These are phyloP conservation scores for Debaryomyces singareniensis DNA, from an alignment of 1,139 yeast genomes.

Conservation along the genomic window DNA sequence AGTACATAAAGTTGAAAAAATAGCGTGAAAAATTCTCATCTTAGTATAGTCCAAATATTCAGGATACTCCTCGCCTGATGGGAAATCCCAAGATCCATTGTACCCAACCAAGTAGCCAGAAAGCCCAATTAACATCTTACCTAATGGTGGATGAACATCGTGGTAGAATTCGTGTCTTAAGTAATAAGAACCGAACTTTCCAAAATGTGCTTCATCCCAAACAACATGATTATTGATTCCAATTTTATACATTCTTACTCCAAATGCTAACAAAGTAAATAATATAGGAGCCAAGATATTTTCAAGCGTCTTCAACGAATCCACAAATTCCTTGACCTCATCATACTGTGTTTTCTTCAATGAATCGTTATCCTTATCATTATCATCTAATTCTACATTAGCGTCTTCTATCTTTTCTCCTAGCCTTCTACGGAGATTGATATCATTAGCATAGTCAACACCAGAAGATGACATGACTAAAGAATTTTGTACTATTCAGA, in stretches of 20 bases:
- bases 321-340: conserved; percentile 25
- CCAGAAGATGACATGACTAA: conserved; percentile 23
- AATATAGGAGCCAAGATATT: conserved; percentile 38
- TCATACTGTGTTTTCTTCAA: conserved; percentile 23
- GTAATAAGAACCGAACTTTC: conserved; percentile 91
- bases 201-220: conserved; percentile 75
- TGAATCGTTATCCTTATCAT: conserved; percentile 12
- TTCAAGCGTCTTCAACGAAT: conserved; percentile 27
- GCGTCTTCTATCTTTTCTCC: conserved; percentile 7
- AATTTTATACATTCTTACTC: conserved; percentile 48
- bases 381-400: conserved; percentile 9
- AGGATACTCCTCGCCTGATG: conserved; percentile 81
- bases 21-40: conserved; percentile 92
- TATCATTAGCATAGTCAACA: conserved; percentile 13
- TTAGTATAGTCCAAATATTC: conserved; percentile 79
- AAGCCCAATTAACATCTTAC: conserved; percentile 93
- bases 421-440: conserved; percentile 16
- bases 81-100: conserved; percentile 93
- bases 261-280: conserved; percentile 44
- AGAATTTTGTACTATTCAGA: no score
- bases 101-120: conserved; percentile 94
- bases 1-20: conserved; percentile 83
- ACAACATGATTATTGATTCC: conserved; percentile 47
- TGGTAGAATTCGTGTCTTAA: conserved; percentile 90
- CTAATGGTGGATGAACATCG: conserved; percentile 98